Conservation (phyloP, 768 basidiomycete species). For the Hygrocybe punicea region DNA sequence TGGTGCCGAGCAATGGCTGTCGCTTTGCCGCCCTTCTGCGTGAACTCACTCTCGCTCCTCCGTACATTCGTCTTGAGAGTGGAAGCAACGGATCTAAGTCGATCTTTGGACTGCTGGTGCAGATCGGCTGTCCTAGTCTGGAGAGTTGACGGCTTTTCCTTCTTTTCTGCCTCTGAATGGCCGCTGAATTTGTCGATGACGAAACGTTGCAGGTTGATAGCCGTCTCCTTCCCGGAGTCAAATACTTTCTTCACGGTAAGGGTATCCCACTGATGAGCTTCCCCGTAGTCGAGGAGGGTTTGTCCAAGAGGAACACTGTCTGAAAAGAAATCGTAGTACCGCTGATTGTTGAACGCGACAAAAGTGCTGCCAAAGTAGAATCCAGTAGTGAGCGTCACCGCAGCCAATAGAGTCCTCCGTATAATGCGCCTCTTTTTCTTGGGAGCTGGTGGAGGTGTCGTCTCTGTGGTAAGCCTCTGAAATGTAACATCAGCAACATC, state of each 20-base stretch:
- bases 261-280: constrained; percentile 74
- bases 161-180: constrained; percentile 29
- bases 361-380: constrained; percentile 85
- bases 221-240: constrained; percentile 48
- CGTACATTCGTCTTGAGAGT: constrained; percentile 50
- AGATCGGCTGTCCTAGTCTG: neutral
- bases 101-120: constrained; percentile 39
- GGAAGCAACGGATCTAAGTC: constrained; percentile 41
- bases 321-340: constrained; percentile 84
- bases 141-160: constrained; percentile 8
- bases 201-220: constrained; percentile 49
- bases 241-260: constrained; percentile 61
- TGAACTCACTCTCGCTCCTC: constrained; percentile 29
- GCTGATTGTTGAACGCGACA: constrained; percentile 69
- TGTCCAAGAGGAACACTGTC: constrained; percentile 76
- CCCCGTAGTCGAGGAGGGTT: constrained; percentile 75
- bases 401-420: constrained; percentile 62
- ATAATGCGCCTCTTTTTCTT: constrained; percentile 55
- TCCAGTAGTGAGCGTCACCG: constrained; percentile 61
- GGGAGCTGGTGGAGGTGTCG: constrained; percentile 37
- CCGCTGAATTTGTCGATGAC: constrained; percentile 45
- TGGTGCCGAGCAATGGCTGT: constrained; percentile 45
- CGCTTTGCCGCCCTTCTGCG: constrained; percentile 34
- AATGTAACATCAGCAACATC: constrained; percentile 11
- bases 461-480: constrained; percentile 64